phyloP scores from a whole-genome alignment of 371 early-diverging fungal genomes.

The Mucor sp. region DNA sequence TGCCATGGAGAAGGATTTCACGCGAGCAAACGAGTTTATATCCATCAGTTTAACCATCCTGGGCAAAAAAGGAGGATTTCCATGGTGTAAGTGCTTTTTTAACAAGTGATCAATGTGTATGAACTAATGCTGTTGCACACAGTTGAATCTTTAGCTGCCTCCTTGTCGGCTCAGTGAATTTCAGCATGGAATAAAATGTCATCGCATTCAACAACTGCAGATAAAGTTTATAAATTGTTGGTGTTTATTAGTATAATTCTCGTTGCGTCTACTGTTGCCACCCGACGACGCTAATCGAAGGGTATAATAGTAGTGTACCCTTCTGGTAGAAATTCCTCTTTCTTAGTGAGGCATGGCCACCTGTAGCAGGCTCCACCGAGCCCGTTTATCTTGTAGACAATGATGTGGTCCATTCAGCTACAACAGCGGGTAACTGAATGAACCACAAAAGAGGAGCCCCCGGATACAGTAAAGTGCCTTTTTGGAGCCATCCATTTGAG shows the following conservation, averaged over 20 bases:
- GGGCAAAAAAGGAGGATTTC: conserved; percentile 41
- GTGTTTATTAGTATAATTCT: not conserved
- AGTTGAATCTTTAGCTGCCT: conserved; percentile 24
- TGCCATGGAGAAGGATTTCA: conserved; percentile 39
- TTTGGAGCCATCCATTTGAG: not conserved
- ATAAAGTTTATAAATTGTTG: not conserved
- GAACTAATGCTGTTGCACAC: not conserved
- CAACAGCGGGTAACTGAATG: not conserved
- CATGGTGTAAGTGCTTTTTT: conserved; percentile 57
- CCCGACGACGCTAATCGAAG: conserved; percentile 2
- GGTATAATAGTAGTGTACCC: conserved; percentile 6
- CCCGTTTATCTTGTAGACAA: not conserved
- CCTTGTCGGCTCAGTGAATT: conserved; percentile 13
- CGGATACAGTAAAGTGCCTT: not conserved
- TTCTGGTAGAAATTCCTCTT: not conserved
- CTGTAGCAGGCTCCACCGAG: not conserved
- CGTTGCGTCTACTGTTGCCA: not conserved
- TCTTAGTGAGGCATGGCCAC: not conserved
- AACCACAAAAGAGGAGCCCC: not conserved
- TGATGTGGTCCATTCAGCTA: not conserved
- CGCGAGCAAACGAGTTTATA: conserved; percentile 40
- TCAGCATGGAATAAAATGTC: not conserved
- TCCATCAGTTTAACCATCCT: conserved; percentile 35
- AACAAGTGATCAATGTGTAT: too few species aligned
- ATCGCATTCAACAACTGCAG: not conserved